These are phyloP conservation scores for Suhomyces wounanorum DNA, from an alignment of 1,139 yeast genomes.

Conservation along the genomic window DNA sequence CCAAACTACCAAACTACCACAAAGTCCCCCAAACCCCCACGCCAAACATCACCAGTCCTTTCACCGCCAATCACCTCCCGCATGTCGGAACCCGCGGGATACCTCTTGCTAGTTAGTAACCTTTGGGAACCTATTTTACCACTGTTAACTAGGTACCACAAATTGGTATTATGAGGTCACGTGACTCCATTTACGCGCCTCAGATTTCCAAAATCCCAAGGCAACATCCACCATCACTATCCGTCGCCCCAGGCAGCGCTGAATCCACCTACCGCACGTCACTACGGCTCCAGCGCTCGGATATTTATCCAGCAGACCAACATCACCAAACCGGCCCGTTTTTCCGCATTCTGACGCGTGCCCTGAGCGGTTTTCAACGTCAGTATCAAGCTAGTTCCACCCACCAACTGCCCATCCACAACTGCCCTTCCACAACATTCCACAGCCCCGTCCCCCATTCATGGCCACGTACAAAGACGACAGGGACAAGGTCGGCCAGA, in stretches of 20 bases:
- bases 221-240: background rate
- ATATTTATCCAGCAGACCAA: background rate
- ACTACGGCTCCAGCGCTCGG: background rate
- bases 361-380: background rate
- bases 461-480: slow-evolving; percentile 7
- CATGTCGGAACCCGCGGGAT: background rate
- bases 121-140: background rate
- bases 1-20: no score
- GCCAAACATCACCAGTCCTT: background rate
- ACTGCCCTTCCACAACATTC: no score
- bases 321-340: background rate
- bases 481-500: slow-evolving; percentile 11
- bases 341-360: background rate
- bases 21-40: no score
- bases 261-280: background rate
- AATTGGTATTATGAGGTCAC: no score
- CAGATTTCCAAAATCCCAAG: background rate
- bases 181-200: background rate
- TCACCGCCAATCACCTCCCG: background rate
- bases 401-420: background rate
- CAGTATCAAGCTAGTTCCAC: background rate
- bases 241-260: slow-evolving; percentile 1
- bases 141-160: no score
- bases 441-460: background rate
- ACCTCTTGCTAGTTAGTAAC: background rate